Conservation (phyloP, 805 yeast species). For the Ogataea neopini region DNA sequence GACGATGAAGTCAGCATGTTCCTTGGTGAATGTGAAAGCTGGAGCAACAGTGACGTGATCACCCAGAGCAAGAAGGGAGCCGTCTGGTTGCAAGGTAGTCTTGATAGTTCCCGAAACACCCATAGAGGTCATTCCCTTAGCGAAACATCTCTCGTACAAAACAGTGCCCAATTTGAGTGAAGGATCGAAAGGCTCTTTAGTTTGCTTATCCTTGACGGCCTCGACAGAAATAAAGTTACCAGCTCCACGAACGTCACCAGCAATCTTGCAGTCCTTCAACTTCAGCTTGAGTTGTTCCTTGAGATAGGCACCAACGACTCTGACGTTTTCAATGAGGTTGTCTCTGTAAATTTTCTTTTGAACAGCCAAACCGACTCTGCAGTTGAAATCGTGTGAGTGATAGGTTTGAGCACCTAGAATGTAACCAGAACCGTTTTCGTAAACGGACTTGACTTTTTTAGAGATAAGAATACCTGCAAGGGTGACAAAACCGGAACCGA, state of each 20-base stretch:
- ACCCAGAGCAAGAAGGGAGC: conserved; percentile 33
- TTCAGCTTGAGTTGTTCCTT: conserved; percentile 39
- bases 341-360: conserved; percentile 42
- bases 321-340: conserved; percentile 41
- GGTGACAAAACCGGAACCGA: conserved; percentile 51
- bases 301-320: conserved; percentile 44
- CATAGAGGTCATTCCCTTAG: conserved; percentile 51
- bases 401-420: conserved; percentile 53
- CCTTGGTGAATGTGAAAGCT: conserved; percentile 43
- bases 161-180: conserved; percentile 39
- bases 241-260: conserved; percentile 63
- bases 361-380: conserved; percentile 47
- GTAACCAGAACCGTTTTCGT: conserved; percentile 41
- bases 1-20: conserved; percentile 43
- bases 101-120: conserved; percentile 45
- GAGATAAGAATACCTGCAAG: conserved; percentile 47
- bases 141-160: conserved; percentile 36
- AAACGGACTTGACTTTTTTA: conserved; percentile 41
- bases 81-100: conserved; percentile 30
- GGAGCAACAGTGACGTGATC: conserved; percentile 53
- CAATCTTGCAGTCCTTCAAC: conserved; percentile 40
- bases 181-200: conserved; percentile 50
- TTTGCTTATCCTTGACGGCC: conserved; percentile 51
- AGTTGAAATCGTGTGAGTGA: conserved; percentile 49
- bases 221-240: conserved; percentile 64